Evolutionary conservation across 2,329 filamentous ascomycete genomes (phyloP), one percentile per base, ranked within the genome.

Genomic region (Balansia obtecta): DNA sequence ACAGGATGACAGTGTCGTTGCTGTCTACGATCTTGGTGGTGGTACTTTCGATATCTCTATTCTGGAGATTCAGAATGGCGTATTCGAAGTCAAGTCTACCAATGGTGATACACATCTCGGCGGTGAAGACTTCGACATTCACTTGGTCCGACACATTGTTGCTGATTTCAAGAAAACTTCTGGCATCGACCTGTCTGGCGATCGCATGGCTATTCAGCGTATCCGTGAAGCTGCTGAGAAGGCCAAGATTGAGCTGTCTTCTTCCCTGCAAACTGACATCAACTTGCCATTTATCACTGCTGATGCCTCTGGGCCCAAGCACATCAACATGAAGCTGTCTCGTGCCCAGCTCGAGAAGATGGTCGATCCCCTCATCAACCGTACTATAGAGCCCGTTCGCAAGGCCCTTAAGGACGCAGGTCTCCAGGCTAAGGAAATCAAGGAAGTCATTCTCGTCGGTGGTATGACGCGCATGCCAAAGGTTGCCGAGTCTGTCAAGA

Each of bases 391-490:
- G 56, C 91, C 91, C 55, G 91, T 96, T 60, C 87, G 89, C 72
- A 96, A 95, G 82, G 91, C 90, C 18, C 78, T 97, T 54, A 96
- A 96, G 82, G 91, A 97, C 71, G 91, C 91, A 68, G 83, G 84
- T 71, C 82, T 97, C 45, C 77, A 87, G 70, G 82, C 90, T 61
- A 94, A 89, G 76, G 90, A 96, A 55, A 94, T 97, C 67, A 88
- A 96, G 73, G 91, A 97, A 68, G 88, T 97, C 61, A 95, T 97
- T 69, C 85, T 97, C 42, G 91, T 97, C 50, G 91, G 91, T 83
- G 91, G 91, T 74, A 96, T 96, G 90, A 96, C 91, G 62, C 91
- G 91, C 76, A 97, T 97, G 90, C 91, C 91, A 69, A 96, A 96
- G 85, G 91, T 97, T 59, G 79, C 82, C 56, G 89, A 96, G 76